Base-by-base conservation (phyloP, 495 filamentous ascomycete genomes). In the Cercophora sp. region DNA sequence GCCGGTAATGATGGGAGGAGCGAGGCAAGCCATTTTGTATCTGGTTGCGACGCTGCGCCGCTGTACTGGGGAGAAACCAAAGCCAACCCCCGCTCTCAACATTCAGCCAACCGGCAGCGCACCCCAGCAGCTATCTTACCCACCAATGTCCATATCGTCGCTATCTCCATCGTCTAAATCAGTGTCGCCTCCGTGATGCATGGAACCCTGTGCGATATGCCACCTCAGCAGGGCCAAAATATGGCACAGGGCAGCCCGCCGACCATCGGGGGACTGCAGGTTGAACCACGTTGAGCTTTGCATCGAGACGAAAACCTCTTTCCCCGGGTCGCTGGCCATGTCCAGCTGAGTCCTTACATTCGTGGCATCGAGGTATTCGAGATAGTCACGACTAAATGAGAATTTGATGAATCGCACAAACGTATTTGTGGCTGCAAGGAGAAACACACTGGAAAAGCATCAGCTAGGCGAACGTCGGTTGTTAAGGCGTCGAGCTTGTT, bases 271-370 rank as follows among this genome's bases (percentile, higher is more conserved):
- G 11, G 46, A 49, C 46, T 49, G 32, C 20, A 49, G 46, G 31
- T 49, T 49, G 16, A 35, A 43, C 52, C 52, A 55, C 13, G 18
- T 41, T 16, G 45, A 48, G 36, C 52, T 55, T 3, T 48, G 27
- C 45, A 55, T 55, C 24, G 32, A 49, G 24, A 49, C 45, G 15
- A 24, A 43, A 25, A 29, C 26, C 18, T 49, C 52, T 41, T 49
- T 55, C 39, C 27, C 44, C 20, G 22, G 42, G 39, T 55, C 45
- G 25, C 34, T 43, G 45, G 23, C 35, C 15, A 55, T 48, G 8
- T 29, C 36, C 25, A 32, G 34, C 44, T 55, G 45, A n/a, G 23
- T 24, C 20, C 25, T 13, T 42, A 27, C 24, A 23, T 42, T 19
- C 23, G 37, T 26, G 20, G 52, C 35, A 24, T 55, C 36, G 24